These are phyloP conservation scores for Neurospora tetraspora DNA, from an alignment of 495 filamentous ascomycete species.

Conservation along the genomic window DNA sequence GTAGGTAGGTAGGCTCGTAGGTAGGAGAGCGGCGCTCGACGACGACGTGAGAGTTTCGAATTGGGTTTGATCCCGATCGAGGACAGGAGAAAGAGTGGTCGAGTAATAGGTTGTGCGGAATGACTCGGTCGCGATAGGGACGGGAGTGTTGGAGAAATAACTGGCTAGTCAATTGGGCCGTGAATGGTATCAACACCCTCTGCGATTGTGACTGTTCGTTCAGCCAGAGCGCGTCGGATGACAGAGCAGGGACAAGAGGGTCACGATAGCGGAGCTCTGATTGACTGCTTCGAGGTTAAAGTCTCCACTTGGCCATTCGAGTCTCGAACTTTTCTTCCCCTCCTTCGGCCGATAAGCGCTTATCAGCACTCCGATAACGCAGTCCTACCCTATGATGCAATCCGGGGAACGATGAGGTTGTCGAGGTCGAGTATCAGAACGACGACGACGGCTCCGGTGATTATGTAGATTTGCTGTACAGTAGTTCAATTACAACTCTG, in stretches of 20 bases:
- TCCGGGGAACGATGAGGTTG: neutral
- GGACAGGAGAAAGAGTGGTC: neutral
- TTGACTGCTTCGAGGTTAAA: conserved; percentile 1
- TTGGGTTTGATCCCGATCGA: neutral
- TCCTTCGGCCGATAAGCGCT: conserved; percentile 9
- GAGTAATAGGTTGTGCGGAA: neutral
- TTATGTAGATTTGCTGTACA: too few species aligned
- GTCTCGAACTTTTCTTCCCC: conserved; percentile 7
- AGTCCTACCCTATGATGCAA: conserved; percentile 13
- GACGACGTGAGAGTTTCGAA: neutral
- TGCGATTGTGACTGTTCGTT: neutral
- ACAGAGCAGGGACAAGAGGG: neutral
- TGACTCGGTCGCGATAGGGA: neutral
- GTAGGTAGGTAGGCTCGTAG: neutral
- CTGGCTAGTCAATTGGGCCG: neutral
- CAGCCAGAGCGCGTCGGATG: neutral
- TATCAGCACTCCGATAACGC: conserved; percentile 19
- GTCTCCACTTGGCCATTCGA: neutral
- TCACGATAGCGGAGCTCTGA: neutral
- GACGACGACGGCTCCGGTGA: too few species aligned
- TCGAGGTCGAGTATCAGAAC: neutral
- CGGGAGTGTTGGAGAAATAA: neutral
- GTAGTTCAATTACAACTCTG: neutral
- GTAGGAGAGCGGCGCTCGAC: neutral
- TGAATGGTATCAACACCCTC: neutral